These are phyloP conservation scores for Dispira simplex DNA, from an alignment of 192 early-diverging fungal genomes.

Conservation along the genomic window DNA sequence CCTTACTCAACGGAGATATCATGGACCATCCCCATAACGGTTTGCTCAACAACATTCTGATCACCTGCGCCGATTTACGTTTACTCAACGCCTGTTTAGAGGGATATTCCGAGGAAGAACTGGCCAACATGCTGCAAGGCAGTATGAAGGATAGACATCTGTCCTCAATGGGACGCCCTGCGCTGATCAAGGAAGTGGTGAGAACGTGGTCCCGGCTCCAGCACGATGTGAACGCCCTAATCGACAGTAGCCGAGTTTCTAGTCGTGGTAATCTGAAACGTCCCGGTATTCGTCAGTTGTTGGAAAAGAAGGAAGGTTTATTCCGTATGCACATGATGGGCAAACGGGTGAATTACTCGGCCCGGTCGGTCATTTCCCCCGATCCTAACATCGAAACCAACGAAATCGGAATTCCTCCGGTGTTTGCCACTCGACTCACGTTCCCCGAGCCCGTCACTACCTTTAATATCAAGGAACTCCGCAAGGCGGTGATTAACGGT, in stretches of 20 bases:
- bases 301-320: constrained; percentile 99
- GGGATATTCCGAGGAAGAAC: constrained; percentile 12
- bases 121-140: constrained; percentile 14
- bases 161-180: constrained; percentile 22
- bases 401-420: constrained; percentile 95
- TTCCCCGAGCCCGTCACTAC: constrained; percentile 96
- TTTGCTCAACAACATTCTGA: constrained; percentile 69
- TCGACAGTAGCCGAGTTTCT: constrained; percentile 86
- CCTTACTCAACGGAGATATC: constrained; percentile 72
- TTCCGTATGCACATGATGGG: constrained; percentile 99
- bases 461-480: constrained; percentile 86
- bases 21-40: constrained; percentile 96
- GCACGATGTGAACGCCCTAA: constrained; percentile 77
- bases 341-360: constrained; percentile 98
- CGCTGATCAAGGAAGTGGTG: constrained; percentile 12
- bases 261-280: constrained; percentile 38
- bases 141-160: constrained; percentile 14
- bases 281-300: constrained; percentile 85
- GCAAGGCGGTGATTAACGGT: constrained; percentile 87
- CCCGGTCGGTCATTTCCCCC: constrained; percentile 93
- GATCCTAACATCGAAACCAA: constrained; percentile 96
- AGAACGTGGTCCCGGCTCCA: constrained; percentile 68
- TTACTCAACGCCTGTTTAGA: constrained; percentile 28
- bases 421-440: constrained; percentile 88
- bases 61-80: constrained; percentile 51